Conservation (phyloP, 305 asterid species). For the Fraxinus dipetala region DNA sequence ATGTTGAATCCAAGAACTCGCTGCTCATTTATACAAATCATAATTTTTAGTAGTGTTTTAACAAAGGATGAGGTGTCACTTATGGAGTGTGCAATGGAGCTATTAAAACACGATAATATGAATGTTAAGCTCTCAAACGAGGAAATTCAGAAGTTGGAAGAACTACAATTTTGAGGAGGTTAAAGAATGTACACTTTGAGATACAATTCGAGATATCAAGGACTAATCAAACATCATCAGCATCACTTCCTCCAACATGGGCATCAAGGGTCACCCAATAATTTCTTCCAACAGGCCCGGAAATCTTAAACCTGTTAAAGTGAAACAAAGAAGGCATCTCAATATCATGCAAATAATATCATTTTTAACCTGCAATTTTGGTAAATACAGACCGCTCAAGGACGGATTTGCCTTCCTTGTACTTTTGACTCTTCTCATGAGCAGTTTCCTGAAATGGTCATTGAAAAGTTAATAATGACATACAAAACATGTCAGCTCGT, state of each 20-base stretch:
- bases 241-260: conserved; percentile 60
- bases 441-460: conserved; percentile 68
- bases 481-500: background rate
- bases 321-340: background rate
- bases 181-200: conserved; percentile 42
- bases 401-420: conserved; percentile 96
- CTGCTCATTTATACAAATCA: background rate
- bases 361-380: conserved; percentile 1
- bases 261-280: conserved; percentile 66
- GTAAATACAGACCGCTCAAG: conserved; percentile 68
- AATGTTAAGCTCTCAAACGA: background rate
- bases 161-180: conserved; percentile 1
- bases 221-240: conserved; percentile 41
- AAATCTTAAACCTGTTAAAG: conserved; percentile 61
- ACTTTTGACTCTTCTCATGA: conserved; percentile 80
- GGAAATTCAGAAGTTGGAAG: conserved; percentile 12
- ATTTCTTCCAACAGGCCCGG: conserved; percentile 71
- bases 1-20: background rate
- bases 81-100: background rate
- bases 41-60: background rate
- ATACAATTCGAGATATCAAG: background rate
- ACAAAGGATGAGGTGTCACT: background rate
- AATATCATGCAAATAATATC: background rate
- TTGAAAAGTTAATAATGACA: background rate
- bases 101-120: background rate